Evolutionary conservation across 495 filamentous ascomycete genomes (phyloP), one percentile per base, ranked within the genome.

Genomic region (Emericellopsis terricola): DNA sequence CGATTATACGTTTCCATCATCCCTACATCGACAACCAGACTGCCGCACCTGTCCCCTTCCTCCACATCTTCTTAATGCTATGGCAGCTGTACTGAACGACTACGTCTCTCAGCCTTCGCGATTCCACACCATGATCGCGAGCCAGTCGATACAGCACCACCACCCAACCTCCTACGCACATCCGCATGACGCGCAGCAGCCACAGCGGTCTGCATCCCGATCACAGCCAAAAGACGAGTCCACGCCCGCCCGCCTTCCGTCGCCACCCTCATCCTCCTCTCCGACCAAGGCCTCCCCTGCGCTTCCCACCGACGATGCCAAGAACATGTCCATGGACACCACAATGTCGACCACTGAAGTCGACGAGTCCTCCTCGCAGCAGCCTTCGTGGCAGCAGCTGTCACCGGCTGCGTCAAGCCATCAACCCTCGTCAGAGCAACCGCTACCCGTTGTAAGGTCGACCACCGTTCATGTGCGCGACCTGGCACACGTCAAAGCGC

Each of bases 401-500:
- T 24, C 20, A 20, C n/a, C n/a, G n/a, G n/a, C n/a, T n/a, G n/a
- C n/a, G n/a, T n/a, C n/a, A n/a, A n/a, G n/a, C 48, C 32, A 50
- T 46, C 34, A 41, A 51, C 9, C 52, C 53, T 35, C 48, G n/a
- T n/a, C n/a, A n/a, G n/a, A n/a, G n/a, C n/a, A n/a, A n/a, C n/a
- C n/a, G n/a, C n/a, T n/a, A n/a, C n/a, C n/a, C n/a, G n/a, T n/a
- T n/a, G n/a, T n/a, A n/a, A n/a, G n/a, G 26, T 53, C 47, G 18
- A 64, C 55, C 19, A 64, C 52, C 30, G 81, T 94, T 51, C 77
- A 73, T 45, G 78, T 94, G 20, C 74, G 78, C 39, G 79, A 85
- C 52, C 62, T 94, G 15, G 75, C 74, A 16, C 86, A 94, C 52
- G 87, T 94, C 38, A 81, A 86, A 49, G 83, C 78, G 45, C 79